Conservation (phyloP, 75 land plant genomes). For the Ceratopteris richardii region DNA sequence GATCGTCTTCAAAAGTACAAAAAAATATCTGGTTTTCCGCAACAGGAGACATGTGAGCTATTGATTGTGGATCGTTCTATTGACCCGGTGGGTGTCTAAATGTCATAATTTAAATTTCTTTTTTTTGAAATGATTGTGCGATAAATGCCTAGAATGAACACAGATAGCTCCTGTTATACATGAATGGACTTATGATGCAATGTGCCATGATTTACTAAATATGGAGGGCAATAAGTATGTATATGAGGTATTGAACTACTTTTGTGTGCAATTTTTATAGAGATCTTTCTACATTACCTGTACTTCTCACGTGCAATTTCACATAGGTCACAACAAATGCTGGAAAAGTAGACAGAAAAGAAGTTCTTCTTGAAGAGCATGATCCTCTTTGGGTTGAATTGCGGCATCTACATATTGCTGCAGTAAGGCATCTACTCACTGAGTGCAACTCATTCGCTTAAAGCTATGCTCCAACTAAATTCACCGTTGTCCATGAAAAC, state of each 20-base stretch:
- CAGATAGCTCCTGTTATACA: conserved; percentile 96
- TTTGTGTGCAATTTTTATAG: no score
- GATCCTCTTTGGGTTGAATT: conserved; percentile 99
- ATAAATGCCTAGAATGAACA: no score
- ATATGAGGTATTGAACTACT: conserved; percentile 85
- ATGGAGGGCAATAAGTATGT: conserved; percentile 92
- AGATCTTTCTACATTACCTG: no score
- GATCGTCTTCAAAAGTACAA: conserved; percentile 62
- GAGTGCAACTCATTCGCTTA: no score
- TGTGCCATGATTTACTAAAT: conserved; percentile 92
- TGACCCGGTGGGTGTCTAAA: conserved; percentile 70
- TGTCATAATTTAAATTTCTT: no score
- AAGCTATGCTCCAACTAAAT: no score
- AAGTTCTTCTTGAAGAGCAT: conserved; percentile 95
- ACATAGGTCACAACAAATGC: conserved; percentile 53
- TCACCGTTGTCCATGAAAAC: no score
- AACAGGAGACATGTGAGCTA: conserved; percentile 87
- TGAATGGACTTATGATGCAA: conserved; percentile 99
- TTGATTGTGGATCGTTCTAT: conserved; percentile 96
- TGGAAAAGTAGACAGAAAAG: conserved; percentile 77
- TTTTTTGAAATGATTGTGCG: no score
- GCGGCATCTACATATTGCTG: conserved; percentile 90
- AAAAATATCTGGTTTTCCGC: conserved; percentile 57
- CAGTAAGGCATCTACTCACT: conserved; percentile 66
- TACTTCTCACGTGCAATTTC: no score